Conservation (phyloP, 1,139 yeast genomes). For the Magnusiomyces clavatus region DNA sequence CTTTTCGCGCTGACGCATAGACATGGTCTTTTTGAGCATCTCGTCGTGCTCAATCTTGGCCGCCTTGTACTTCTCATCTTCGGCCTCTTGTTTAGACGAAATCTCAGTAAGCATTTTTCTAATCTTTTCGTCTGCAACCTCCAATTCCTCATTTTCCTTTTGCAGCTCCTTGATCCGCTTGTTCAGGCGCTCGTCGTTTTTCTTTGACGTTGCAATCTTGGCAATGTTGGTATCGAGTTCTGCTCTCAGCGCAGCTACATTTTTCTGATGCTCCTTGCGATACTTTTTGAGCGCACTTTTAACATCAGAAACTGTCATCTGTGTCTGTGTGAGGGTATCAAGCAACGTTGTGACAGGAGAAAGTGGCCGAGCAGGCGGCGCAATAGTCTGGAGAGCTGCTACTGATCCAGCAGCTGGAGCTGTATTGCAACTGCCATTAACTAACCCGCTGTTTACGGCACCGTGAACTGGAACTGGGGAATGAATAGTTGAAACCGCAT, state of each 20-base stretch:
- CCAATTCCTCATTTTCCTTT: slow-evolving; percentile 29
- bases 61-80: slow-evolving; percentile 16
- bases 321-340: slow-evolving; percentile 32
- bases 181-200: slow-evolving; percentile 30
- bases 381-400: slow-evolving; percentile 6
- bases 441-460: too few relatives aligned
- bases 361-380: slow-evolving; percentile 27
- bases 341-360: slow-evolving; percentile 33
- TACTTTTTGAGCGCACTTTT: slow-evolving; percentile 28
- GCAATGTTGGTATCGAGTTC: slow-evolving; percentile 30
- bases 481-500: too few relatives aligned
- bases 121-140: slow-evolving; percentile 26
- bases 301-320: slow-evolving; percentile 29
- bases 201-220: slow-evolving; percentile 29
- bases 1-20: slow-evolving; percentile 16
- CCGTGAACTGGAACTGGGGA: neutral
- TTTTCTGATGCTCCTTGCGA: slow-evolving; percentile 31
- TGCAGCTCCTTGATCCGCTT: slow-evolving; percentile 28
- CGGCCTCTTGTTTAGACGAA: slow-evolving; percentile 16
- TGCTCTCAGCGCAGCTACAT: slow-evolving; percentile 26
- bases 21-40: slow-evolving; percentile 12
- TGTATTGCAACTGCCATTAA: neutral
- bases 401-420: neutral
- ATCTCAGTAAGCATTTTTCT: slow-evolving; percentile 17
- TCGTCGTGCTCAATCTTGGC: slow-evolving; percentile 19